Conservation (phyloP, 169 alveolate genomes). For the Plasmodium inui region DNA sequence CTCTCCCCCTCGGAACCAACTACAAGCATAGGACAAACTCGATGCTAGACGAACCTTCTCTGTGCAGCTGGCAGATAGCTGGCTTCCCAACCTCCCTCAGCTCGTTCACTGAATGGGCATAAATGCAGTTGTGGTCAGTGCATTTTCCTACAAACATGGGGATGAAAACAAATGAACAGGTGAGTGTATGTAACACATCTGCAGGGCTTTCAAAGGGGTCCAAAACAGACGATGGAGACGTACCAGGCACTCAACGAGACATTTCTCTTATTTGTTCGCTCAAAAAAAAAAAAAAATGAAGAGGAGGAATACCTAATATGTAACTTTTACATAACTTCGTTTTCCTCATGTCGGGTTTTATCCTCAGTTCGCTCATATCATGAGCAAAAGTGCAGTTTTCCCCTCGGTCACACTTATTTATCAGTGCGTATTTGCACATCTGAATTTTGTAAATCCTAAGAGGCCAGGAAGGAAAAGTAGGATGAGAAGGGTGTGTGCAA, state of each 20-base stretch:
- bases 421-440: conserved; percentile 65
- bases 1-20: background rate
- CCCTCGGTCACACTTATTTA: conserved; percentile 62
- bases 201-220: background rate
- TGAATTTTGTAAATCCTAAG: conserved; percentile 50
- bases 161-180: background rate
- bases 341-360: conserved; percentile 67
- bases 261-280: background rate
- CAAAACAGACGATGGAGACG: background rate
- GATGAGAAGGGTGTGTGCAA: background rate
- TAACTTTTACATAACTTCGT: conserved; percentile 60
- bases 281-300: background rate
- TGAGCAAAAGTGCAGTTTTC: conserved; percentile 66
- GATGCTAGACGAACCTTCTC: conserved; percentile 20
- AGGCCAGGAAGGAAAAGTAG: background rate
- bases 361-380: conserved; percentile 54
- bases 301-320: conserved; percentile 31
- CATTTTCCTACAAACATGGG: conserved; percentile 30
- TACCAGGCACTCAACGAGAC: background rate
- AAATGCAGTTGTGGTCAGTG: conserved; percentile 33
- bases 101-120: conserved; percentile 66
- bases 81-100: conserved; percentile 69
- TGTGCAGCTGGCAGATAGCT: conserved; percentile 54
- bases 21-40: background rate
- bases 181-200: background rate